These are phyloP conservation scores for Leishmania lainsoni DNA, from an alignment of 208 protist species.

Conservation along the genomic window DNA sequence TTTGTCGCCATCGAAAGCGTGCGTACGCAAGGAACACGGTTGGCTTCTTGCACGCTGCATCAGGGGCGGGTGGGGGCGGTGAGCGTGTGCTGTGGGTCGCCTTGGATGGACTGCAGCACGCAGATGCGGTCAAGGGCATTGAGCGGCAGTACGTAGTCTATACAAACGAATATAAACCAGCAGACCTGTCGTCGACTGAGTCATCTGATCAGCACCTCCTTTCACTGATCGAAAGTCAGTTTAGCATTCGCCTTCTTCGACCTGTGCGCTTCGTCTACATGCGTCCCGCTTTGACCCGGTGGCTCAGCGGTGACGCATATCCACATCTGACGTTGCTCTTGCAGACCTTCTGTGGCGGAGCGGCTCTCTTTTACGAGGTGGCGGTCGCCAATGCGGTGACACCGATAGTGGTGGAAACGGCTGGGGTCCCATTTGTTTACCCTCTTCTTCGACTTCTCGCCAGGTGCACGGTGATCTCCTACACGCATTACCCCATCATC, in stretches of 20 bases:
- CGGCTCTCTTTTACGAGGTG: slow-evolving; percentile 88
- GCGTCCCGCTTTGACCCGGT: slow-evolving; percentile 36
- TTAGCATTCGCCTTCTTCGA: slow-evolving; percentile 59
- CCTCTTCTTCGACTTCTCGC: slow-evolving; percentile 89
- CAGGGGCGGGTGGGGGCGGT: slow-evolving; percentile 94
- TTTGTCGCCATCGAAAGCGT: slow-evolving; percentile 22
- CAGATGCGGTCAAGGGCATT: slow-evolving; percentile 39
- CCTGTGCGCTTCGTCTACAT: slow-evolving; percentile 79
- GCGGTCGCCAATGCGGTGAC: slow-evolving; percentile 71
- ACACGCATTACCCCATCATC: slow-evolving; percentile 99
- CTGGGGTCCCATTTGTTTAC: slow-evolving; percentile 96
- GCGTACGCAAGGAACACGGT: slow-evolving; percentile 48
- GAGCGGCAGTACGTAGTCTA: slow-evolving; percentile 66
- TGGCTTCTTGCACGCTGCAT: slow-evolving; percentile 92
- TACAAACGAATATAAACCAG: slow-evolving; percentile 35
- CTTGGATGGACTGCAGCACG: slow-evolving; percentile 67
- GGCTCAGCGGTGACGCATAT: slow-evolving; percentile 72
- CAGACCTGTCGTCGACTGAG: not conserved
- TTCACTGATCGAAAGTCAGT: slow-evolving; percentile 53
- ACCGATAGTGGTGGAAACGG: slow-evolving; percentile 92
- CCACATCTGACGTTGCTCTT: slow-evolving; percentile 92
- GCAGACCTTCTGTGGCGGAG: slow-evolving; percentile 89
- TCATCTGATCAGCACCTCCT: slow-evolving; percentile 26
- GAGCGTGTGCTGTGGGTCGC: slow-evolving; percentile 96
- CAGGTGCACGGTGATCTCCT: slow-evolving; percentile 86